Percentiles rank a stretch among this genome's conserved stretches.
Evolutionary conservation across 2,329 filamentous ascomycete genomes (phyloP).

Genomic region (Diaporthe ampelina): DNA sequence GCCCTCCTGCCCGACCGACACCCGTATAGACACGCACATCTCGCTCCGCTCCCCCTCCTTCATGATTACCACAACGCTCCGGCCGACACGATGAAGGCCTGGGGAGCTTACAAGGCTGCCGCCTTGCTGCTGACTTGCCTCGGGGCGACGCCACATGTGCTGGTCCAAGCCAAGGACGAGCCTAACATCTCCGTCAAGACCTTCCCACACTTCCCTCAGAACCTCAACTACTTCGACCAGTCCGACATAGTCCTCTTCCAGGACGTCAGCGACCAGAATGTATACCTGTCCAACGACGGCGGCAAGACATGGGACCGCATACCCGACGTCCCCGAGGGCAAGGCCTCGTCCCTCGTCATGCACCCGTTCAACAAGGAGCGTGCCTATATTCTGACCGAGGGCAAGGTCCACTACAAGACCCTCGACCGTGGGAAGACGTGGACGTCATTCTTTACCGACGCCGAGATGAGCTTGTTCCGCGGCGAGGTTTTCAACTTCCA

Average conservation of each 20-base stretch:
- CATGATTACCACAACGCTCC: slow-evolving; percentile 55
- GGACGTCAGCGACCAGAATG: slow-evolving; percentile 72
- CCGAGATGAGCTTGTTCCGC: slow-evolving; percentile 68
- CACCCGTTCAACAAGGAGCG: slow-evolving; percentile 84
- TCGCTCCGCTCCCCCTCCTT: slow-evolving; percentile 49
- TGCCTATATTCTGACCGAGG: slow-evolving; percentile 83
- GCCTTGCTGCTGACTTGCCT: slow-evolving; percentile 66
- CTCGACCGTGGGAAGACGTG: slow-evolving; percentile 86
- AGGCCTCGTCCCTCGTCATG: slow-evolving; percentile 75
- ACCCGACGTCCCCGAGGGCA: slow-evolving; percentile 73
- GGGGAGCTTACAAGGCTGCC: slow-evolving; percentile 60
- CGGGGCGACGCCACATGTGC: slow-evolving; percentile 53
- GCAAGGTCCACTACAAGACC: slow-evolving; percentile 84
- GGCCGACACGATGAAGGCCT: slow-evolving; percentile 67
- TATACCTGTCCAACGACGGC: slow-evolving; percentile 85
- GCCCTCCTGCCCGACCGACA: background rate
- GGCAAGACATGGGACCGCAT: slow-evolving; percentile 82
- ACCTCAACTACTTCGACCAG: slow-evolving; percentile 91
- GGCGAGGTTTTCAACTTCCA: slow-evolving; percentile 79
- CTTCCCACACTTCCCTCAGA: slow-evolving; percentile 76
- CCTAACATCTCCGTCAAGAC: slow-evolving; percentile 75
- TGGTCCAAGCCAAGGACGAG: slow-evolving; percentile 69
- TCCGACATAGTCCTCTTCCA: slow-evolving; percentile 85
- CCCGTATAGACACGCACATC: background rate
- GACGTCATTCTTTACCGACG: slow-evolving; percentile 77